phyloP scores from a whole-genome alignment of 768 basidiomycete genomes.

The Megacollybia marginata region DNA sequence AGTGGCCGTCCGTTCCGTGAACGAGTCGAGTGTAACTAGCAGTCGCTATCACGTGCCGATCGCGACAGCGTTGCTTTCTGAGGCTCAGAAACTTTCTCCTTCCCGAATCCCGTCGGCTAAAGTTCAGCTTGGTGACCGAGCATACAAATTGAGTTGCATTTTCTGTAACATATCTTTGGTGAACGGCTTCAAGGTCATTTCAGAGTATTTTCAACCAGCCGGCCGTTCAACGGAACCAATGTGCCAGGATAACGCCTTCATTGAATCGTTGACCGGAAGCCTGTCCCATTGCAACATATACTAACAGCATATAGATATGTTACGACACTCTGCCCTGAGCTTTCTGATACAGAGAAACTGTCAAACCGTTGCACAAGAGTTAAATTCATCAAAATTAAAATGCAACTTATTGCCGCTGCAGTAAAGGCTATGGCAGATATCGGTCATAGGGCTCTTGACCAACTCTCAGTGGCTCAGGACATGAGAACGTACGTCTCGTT shows the following conservation, averaged over 20 bases:
- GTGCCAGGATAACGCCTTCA: constrained; percentile 35
- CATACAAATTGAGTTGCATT: constrained; percentile 15
- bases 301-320: constrained; percentile 43
- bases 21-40: no score
- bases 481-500: constrained; percentile 36
- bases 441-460: constrained; percentile 46
- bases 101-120: no score
- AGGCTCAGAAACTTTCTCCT: no score
- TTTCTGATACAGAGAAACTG: constrained; percentile 35
- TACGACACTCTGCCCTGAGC: background rate
- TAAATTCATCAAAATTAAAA: background rate
- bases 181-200: constrained; percentile 40
- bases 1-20: no score
- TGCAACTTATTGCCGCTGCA: constrained; percentile 10
- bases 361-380: constrained; percentile 34
- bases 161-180: constrained; percentile 38
- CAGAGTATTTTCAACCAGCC: constrained; percentile 17
- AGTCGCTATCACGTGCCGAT: no score
- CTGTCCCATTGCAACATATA: constrained; percentile 42
- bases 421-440: constrained; percentile 41
- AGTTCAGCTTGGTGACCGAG: no score
- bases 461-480: constrained; percentile 28
- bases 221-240: background rate
- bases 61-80: no score
- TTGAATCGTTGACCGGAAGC: constrained; percentile 44